phyloP scores from a whole-genome alignment of 2,329 filamentous ascomycete species.

The Cytospora paraplurivora region DNA sequence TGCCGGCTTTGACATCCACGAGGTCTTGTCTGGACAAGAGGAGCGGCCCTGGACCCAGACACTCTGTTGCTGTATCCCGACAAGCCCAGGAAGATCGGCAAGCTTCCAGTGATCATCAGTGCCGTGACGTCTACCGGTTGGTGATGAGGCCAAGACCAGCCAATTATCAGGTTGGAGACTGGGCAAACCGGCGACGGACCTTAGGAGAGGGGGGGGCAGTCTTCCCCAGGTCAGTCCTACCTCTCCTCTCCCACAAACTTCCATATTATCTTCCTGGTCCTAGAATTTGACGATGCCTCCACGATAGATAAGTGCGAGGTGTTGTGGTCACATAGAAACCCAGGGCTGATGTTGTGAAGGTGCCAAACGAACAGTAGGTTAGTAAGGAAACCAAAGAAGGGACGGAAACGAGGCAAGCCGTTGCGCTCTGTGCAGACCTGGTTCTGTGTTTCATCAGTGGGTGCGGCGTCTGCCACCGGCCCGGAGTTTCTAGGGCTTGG shows the following conservation, averaged over 20 bases:
- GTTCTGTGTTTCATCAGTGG: conserved; percentile 18
- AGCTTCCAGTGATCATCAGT: conserved; percentile 11
- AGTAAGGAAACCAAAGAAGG: neutral
- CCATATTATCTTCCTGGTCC: neutral
- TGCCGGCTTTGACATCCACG: neutral
- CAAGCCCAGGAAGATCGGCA: conserved; percentile 1
- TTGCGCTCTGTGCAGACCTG: conserved; percentile 15
- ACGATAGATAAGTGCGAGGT: neutral
- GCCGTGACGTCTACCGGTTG: neutral
- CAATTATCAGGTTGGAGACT: conserved; percentile 13
- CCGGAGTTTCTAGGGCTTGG: conserved; percentile 8
- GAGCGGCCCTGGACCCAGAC: neutral
- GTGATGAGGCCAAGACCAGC: conserved; percentile 14
- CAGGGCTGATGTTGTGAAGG: neutral
- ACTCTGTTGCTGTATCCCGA: neutral
- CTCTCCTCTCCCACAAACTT: neutral
- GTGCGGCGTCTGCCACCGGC: conserved; percentile 9
- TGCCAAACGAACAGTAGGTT: neutral
- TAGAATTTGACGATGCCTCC: neutral
- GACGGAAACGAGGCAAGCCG: conserved; percentile 3
- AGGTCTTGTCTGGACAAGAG: neutral
- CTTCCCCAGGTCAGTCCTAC: conserved; percentile 4
- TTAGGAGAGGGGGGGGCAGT: neutral
- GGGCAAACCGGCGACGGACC: neutral
- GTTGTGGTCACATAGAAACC: neutral